These are phyloP conservation scores for Thuidium tamariscinum DNA, from an alignment of 225 moss, liverwort and hornwort species.

Conservation along the genomic window DNA sequence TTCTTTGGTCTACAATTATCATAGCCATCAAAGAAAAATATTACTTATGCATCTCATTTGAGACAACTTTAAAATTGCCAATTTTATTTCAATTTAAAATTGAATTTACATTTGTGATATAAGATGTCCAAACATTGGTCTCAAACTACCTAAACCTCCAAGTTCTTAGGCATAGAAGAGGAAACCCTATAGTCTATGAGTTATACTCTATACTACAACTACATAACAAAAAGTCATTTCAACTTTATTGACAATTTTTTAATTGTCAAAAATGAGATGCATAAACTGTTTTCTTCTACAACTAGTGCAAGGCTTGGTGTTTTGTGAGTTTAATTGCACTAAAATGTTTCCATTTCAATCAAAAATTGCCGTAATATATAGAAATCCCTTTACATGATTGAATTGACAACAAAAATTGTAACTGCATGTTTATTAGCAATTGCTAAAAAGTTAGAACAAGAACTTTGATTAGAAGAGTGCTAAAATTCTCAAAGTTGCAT, in stretches of 20 bases:
- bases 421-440: too few species aligned
- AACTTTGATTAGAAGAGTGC: fast-evolving
- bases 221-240: background rate
- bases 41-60: too few species aligned
- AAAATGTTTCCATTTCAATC: background rate
- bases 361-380: too few species aligned
- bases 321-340: background rate
- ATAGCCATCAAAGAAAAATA: background rate
- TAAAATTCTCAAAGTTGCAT: background rate
- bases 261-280: background rate
- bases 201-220: background rate
- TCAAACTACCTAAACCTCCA: fast-evolving
- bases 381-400: fast-evolving
- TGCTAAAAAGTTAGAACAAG: background rate
- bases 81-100: too few species aligned
- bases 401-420: background rate
- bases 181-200: fast-evolving
- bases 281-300: background rate
- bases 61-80: too few species aligned
- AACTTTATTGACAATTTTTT: background rate
- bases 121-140: fast-evolving
- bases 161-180: background rate
- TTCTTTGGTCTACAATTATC: too few species aligned
- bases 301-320: background rate
- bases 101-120: background rate